Conservation (phyloP, 139 green algal species). For the Coccomyxa sp. region DNA sequence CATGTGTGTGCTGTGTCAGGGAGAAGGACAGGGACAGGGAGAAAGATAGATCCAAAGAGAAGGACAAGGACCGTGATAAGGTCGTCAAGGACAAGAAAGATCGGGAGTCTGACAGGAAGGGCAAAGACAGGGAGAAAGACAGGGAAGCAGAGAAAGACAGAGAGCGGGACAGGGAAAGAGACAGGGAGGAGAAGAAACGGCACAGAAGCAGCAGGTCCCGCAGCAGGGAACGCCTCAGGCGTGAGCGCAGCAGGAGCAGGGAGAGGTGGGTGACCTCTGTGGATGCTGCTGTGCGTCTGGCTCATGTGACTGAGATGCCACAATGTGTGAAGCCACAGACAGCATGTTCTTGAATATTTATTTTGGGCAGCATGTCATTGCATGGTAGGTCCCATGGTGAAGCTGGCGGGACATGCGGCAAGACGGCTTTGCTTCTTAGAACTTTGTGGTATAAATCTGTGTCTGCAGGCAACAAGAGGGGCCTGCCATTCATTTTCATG, state of each 20-base stretch:
- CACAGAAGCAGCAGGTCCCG: conserved; percentile 5
- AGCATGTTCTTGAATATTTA: background rate
- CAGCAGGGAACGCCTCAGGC: background rate
- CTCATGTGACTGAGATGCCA: background rate
- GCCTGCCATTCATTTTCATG: background rate
- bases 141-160: background rate
- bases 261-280: background rate
- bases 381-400: background rate
- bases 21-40: background rate
- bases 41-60: background rate
- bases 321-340: background rate
- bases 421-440: too few species aligned
- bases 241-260: conserved; percentile 5
- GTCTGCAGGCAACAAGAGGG: too few species aligned
- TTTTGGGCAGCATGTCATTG: background rate
- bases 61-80: background rate
- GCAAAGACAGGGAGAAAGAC: background rate
- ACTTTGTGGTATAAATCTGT: too few species aligned
- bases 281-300: background rate
- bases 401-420: background rate
- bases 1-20: background rate
- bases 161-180: background rate
- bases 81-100: background rate
- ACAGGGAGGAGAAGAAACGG: background rate
- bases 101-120: background rate